Base-by-base conservation (phyloP, 1,284 basidiomycete genomes). In the Marasmius sp. region DNA sequence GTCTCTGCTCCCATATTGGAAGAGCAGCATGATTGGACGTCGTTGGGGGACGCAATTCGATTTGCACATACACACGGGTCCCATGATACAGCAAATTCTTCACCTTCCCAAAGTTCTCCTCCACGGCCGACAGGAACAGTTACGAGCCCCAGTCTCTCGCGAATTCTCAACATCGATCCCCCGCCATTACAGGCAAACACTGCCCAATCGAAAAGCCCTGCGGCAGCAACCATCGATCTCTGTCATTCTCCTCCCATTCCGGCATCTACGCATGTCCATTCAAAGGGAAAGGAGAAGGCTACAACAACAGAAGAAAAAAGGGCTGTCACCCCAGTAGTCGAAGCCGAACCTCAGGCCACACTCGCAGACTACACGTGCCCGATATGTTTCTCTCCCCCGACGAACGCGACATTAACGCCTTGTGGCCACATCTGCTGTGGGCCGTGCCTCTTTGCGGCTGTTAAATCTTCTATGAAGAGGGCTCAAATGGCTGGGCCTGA, bases 351-450 rank as follows among this genome's bases (percentile, higher is more conserved):
- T 33, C 34, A 47, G 27, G 38, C 59, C 16, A 47, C 38, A 0
- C 79, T 92, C 16, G 80, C 87, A 0, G 74, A 81, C 2, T 92
- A 91, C 68, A 81, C 81, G 0, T 92, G 91, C 68, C 91, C 91
- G 6, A 88, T 93, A 63, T 93, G 91, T 70, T 91, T 92, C 77
- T 85, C 79, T 41, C 81, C 88, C 1, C 91, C 91, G 1, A 85
- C 83, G 0, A 86, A 89, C 63, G 88, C 91, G 20, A 90, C 89
- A 0, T 72, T 92, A 58, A 91, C 89, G 0, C 89, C 88, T 0
- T 93, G 91, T 66, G 91, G 91, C 0, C 91, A 93, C 65, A 81
- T 93, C 50, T 85, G 85, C 64, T 93, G 91, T 66, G 91, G 89
- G 1, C 77, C 83, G 33, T 93, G 91, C 71, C 79, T 93, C 7